Evolutionary conservation across 805 yeast species (phyloP).

Genomic region (Saccharomyces eubayanus): DNA sequence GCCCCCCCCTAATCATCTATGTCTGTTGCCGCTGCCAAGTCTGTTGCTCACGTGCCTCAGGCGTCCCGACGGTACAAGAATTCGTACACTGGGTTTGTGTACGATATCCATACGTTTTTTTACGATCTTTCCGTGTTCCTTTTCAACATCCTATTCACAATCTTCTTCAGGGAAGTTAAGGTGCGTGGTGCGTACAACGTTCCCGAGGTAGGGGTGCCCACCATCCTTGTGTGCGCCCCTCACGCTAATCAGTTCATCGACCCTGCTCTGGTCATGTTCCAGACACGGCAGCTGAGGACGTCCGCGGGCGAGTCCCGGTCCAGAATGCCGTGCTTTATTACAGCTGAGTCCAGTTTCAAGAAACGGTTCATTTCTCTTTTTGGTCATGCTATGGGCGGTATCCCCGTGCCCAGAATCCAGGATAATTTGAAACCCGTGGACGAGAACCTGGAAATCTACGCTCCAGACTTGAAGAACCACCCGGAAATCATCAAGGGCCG

Average conservation of each 20-base stretch:
- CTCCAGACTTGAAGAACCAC: conserved; percentile 42
- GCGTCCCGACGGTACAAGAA: conserved; percentile 13
- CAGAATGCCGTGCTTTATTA: conserved; percentile 65
- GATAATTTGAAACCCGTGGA: conserved; percentile 62
- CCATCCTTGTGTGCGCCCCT: conserved; percentile 75
- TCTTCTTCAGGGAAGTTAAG: conserved; percentile 65
- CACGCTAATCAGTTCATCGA: conserved; percentile 85
- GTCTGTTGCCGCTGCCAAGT: not conserved
- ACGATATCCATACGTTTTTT: conserved; percentile 20
- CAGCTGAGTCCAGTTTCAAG: conserved; percentile 70
- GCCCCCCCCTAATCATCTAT: not conserved
- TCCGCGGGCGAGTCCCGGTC: conserved; percentile 36
- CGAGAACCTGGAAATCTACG: conserved; percentile 50
- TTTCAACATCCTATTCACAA: conserved; percentile 27
- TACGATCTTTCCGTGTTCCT: conserved; percentile 26
- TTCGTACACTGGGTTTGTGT: conserved; percentile 21
- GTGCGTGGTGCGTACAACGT: conserved; percentile 48
- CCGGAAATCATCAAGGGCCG: conserved; percentile 53
- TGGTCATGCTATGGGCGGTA: conserved; percentile 63
- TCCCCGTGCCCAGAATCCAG: conserved; percentile 88
- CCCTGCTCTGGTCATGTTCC: conserved; percentile 70
- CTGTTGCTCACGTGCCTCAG: conserved; percentile 22
- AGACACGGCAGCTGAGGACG: conserved; percentile 40
- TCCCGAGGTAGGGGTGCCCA: conserved; percentile 36
- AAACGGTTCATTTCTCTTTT: conserved; percentile 63